Conservation (phyloP, 1,284 basidiomycete species). For the Thelephora terrestris region DNA sequence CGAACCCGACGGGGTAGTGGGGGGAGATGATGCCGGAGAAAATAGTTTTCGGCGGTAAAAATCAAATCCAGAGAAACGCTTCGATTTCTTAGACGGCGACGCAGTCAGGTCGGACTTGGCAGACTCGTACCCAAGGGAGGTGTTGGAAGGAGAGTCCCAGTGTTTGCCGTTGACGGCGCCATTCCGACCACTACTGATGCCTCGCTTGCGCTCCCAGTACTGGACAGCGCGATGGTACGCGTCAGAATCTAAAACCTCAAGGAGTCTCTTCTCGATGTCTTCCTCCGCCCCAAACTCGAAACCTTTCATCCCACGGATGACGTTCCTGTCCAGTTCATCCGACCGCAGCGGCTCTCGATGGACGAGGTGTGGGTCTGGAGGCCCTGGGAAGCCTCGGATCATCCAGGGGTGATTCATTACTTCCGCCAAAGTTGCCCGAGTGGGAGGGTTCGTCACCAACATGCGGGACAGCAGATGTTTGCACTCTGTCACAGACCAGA, state of each 20-base stretch:
- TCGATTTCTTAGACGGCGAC: conserved; percentile 46
- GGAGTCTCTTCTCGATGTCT: conserved; percentile 71
- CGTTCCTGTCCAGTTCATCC: conserved; percentile 78
- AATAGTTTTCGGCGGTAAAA: conserved; percentile 91
- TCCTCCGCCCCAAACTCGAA: conserved; percentile 93
- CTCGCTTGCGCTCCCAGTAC: conserved; percentile 69
- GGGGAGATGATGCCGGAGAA: conserved; percentile 54
- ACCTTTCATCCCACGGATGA: conserved; percentile 91
- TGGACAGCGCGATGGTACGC: conserved; percentile 65
- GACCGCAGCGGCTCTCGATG: conserved; percentile 81
- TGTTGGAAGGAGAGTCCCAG: conserved; percentile 52
- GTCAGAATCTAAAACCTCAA: conserved; percentile 72
- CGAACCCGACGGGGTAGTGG: conserved; percentile 35
- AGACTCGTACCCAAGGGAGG: conserved; percentile 55
- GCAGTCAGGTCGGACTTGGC: conserved; percentile 30
- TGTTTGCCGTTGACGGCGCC: conserved; percentile 26
- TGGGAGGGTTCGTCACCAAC: conserved; percentile 89
- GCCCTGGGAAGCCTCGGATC: conserved; percentile 74
- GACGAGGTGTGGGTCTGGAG: conserved; percentile 80
- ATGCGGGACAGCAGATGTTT: conserved; percentile 90
- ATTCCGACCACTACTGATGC: conserved; percentile 32
- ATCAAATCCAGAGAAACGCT: conserved; percentile 84
- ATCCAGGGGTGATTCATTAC: conserved; percentile 95
- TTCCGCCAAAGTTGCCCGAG: conserved; percentile 77
- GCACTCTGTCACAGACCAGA: conserved; percentile 54